phyloP scores from a whole-genome alignment of 2,329 filamentous ascomycete species.

The Boeremia exigua region DNA sequence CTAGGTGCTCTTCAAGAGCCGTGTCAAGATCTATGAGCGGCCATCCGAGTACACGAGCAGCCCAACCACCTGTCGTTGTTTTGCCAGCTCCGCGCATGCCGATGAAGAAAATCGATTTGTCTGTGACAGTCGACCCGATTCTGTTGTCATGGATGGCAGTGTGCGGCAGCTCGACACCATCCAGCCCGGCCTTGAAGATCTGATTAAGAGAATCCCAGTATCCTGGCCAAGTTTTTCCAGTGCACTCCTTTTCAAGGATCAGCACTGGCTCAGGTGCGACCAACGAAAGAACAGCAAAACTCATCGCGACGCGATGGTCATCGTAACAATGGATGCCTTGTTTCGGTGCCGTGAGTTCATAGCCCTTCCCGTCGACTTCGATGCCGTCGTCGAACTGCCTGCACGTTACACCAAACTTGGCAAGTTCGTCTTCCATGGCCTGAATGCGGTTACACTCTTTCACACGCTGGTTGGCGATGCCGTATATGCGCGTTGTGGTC shows the following conservation, averaged over 20 bases:
- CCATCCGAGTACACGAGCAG: slow-evolving; percentile 75
- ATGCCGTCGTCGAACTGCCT: slow-evolving; percentile 95
- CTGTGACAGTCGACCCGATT: slow-evolving; percentile 32
- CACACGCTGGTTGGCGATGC: slow-evolving; percentile 96
- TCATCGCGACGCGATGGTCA: slow-evolving; percentile 98
- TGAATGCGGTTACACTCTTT: slow-evolving; percentile 97
- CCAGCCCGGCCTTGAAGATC: slow-evolving; percentile 76
- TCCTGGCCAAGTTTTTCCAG: slow-evolving; percentile 97
- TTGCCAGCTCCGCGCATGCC: slow-evolving; percentile 98
- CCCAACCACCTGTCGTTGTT: slow-evolving; percentile 89
- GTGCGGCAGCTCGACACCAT: slow-evolving; percentile 68
- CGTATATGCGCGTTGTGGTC: slow-evolving; percentile 79
- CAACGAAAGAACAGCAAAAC: slow-evolving; percentile 87
- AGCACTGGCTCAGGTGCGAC: slow-evolving; percentile 74
- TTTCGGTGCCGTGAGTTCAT: slow-evolving; percentile 58
- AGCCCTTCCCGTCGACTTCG: slow-evolving; percentile 67
- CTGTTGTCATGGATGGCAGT: slow-evolving; percentile 46
- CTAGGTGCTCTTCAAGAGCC: slow-evolving; percentile 77
- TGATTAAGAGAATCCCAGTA: slow-evolving; percentile 94
- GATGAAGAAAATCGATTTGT: slow-evolving; percentile 86
- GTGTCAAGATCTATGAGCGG: slow-evolving; percentile 86
- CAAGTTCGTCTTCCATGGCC: slow-evolving; percentile 93
- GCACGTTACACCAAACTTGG: slow-evolving; percentile 89
- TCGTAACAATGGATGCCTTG: slow-evolving; percentile 89
- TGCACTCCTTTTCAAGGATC: slow-evolving; percentile 88